Percentiles rank a stretch among this genome's conserved stretches.
Evolutionary conservation across 2,329 filamentous ascomycete genomes (phyloP).

Genomic region (Penicillium thymicola): DNA sequence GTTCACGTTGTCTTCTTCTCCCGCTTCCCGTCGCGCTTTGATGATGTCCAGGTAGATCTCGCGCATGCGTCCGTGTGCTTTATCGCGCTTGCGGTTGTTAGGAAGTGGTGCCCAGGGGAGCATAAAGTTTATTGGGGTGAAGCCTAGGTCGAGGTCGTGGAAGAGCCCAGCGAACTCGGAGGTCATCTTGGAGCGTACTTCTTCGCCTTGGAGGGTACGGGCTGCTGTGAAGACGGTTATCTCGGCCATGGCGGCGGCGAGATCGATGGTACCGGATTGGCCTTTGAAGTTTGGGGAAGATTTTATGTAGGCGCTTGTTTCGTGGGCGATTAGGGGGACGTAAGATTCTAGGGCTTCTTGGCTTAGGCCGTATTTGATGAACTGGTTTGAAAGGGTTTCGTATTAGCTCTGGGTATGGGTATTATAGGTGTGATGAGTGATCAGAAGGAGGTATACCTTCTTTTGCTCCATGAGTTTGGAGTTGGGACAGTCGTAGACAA

Average conservation of each 20-base stretch:
- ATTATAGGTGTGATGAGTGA: rapidly evolving
- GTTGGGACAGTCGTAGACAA: slow-evolving; percentile 89
- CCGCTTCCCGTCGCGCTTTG: slow-evolving; percentile 54
- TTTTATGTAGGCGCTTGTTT: slow-evolving; percentile 53
- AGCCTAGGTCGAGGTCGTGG: slow-evolving; percentile 77
- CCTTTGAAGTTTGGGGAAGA: slow-evolving; percentile 57
- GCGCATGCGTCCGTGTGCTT: slow-evolving; percentile 67
- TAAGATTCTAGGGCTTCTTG: slow-evolving; percentile 63
- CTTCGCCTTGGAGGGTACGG: slow-evolving; percentile 69
- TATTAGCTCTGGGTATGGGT: background rate
- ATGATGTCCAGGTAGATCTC: slow-evolving; percentile 70
- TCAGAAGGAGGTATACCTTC: slow-evolving; percentile 57
- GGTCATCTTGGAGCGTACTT: slow-evolving; percentile 69
- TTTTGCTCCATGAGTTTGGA: slow-evolving; percentile 95
- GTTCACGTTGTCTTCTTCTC: background rate
- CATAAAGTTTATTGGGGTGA: slow-evolving; percentile 78
- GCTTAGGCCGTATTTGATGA: slow-evolving; percentile 64
- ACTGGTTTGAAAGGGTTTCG: slow-evolving; percentile 28
- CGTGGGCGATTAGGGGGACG: slow-evolving; percentile 77
- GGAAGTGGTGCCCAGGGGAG: slow-evolving; percentile 75
- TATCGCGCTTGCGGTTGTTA: slow-evolving; percentile 69
- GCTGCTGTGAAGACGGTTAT: slow-evolving; percentile 80
- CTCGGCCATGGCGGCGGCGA: slow-evolving; percentile 67
- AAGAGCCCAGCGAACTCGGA: slow-evolving; percentile 71
- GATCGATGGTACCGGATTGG: slow-evolving; percentile 59